A percentile compares a stretch with the other conserved stretches of the same genome.
Evolutionary conservation across 106 monocot genomes (phyloP).

Genomic region (Agapanthus africanus): DNA sequence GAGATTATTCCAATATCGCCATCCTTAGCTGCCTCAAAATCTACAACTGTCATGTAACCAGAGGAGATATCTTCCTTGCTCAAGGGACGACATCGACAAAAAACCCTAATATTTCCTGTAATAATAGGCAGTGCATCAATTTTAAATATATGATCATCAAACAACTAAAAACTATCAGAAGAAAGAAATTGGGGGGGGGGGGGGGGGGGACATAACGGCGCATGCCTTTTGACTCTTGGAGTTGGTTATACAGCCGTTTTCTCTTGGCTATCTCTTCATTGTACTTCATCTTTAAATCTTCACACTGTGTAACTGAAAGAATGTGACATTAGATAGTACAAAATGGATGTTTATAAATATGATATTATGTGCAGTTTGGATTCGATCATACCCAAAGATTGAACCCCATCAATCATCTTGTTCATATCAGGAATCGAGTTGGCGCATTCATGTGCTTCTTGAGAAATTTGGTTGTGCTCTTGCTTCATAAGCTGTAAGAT

Average conservation of each 20-base stretch:
- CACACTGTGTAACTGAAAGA: constrained; percentile 55
- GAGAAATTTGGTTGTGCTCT: constrained; percentile 54
- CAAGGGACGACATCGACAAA: constrained; percentile 85
- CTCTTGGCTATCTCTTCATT: constrained; percentile 67
- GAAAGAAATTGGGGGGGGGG: background rate
- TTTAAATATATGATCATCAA: background rate
- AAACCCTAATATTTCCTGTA: constrained; percentile 90
- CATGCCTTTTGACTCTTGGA: constrained; percentile 76
- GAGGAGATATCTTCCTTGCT: constrained; percentile 56
- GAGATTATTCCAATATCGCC: constrained; percentile 60
- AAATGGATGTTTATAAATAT: constrained; percentile 4
- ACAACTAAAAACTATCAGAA: background rate
- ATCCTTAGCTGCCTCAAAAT: constrained; percentile 73
- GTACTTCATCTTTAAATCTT: constrained; percentile 76
- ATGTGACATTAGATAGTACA: background rate
- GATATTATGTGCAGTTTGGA: background rate
- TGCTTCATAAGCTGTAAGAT: constrained; percentile 44
- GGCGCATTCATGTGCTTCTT: constrained; percentile 65
- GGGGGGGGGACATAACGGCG: background rate
- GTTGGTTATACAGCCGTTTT: constrained; percentile 61
- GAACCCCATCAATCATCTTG: constrained; percentile 62
- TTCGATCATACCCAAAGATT: constrained; percentile 50
- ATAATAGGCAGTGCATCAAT: constrained; percentile 9
- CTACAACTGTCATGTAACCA: constrained; percentile 34
- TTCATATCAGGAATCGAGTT: constrained; percentile 64